Percentiles rank a stretch among this genome's conserved stretches.
phyloP scores from a whole-genome alignment of 192 early-diverging fungal species.

The Funneliformis mosseae region DNA sequence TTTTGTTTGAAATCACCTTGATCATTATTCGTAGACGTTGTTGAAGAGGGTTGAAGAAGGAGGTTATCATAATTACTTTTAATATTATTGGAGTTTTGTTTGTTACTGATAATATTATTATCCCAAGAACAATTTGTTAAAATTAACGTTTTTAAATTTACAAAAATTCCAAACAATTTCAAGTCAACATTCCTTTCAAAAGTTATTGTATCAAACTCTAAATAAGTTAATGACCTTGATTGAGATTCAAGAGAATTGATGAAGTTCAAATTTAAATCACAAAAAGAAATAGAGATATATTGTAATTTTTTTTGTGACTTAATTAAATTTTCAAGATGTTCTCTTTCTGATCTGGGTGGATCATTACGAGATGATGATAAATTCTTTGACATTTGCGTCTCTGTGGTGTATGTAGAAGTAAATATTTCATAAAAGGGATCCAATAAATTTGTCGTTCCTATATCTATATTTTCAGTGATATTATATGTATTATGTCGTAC shows the following conservation, averaged over 20 bases:
- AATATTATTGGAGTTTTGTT: no score
- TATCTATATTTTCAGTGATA: no score
- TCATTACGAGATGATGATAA: not conserved
- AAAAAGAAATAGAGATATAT: not conserved
- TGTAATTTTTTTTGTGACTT: not conserved
- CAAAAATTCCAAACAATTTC: not conserved
- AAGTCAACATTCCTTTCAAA: not conserved
- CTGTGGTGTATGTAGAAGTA: not conserved
- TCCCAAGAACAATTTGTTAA: not conserved
- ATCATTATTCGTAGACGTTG: no score
- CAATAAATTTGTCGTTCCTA: no score
- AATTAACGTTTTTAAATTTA: not conserved
- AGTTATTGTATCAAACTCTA: slow-evolving; percentile 12
- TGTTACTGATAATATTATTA: not conserved
- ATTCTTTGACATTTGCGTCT: no score
- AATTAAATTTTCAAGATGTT: not conserved
- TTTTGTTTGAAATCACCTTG: no score
- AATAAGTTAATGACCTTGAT: slow-evolving; percentile 9
- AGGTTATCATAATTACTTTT: not conserved
- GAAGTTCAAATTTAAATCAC: slow-evolving; percentile 9
- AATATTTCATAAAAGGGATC: not conserved
- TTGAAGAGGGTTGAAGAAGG: not conserved
- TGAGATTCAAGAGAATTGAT: not conserved
- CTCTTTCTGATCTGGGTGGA: not conserved
- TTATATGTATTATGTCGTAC: no score